phyloP scores from a whole-genome alignment of 306 rosid species.

The Citrullus colocynthis region DNA sequence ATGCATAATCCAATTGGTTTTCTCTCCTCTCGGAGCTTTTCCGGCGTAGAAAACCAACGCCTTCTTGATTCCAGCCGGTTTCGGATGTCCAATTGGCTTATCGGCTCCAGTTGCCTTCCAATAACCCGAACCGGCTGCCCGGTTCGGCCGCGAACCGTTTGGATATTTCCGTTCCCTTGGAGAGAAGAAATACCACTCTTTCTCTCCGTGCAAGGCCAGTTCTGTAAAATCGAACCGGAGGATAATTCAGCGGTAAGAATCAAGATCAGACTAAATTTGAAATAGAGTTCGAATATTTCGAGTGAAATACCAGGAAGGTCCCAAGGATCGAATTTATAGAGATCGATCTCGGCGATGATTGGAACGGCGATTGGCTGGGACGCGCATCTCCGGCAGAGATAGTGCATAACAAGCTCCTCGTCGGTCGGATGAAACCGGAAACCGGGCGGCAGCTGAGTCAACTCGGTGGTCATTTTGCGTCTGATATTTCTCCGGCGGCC shows the following conservation, averaged over 20 bases:
- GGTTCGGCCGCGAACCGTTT: constrained; percentile 87
- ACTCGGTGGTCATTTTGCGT: constrained; percentile 37
- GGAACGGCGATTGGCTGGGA: constrained; percentile 63
- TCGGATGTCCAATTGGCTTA: constrained; percentile 75
- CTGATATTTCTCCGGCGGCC: neutral
- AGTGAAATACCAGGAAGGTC: constrained; percentile 61
- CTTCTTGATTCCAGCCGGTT: constrained; percentile 83
- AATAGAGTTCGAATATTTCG: no score
- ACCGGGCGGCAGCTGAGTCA: constrained; percentile 68
- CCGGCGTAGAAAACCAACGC: constrained; percentile 91
- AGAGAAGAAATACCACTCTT: constrained; percentile 92
- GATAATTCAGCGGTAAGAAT: neutral
- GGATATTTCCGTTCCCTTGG: constrained; percentile 88
- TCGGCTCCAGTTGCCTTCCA: constrained; percentile 99
- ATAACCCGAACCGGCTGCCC: constrained; percentile 90
- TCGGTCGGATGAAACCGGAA: constrained; percentile 96
- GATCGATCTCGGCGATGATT: constrained; percentile 81
- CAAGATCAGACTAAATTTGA: neutral
- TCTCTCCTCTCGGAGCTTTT: constrained; percentile 87
- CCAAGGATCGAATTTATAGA: constrained; percentile 83
- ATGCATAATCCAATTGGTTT: constrained; percentile 98
- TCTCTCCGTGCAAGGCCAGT: constrained; percentile 63
- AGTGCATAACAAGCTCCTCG: constrained; percentile 85
- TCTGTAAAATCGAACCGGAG: neutral
- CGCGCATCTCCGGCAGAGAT: constrained; percentile 75